A percentile compares a stretch with the other conserved stretches of the same genome.
These are phyloP conservation scores for Xenoacremonium recifei DNA, from an alignment of 2,329 filamentous ascomycete genomes.

Conservation along the genomic window DNA sequence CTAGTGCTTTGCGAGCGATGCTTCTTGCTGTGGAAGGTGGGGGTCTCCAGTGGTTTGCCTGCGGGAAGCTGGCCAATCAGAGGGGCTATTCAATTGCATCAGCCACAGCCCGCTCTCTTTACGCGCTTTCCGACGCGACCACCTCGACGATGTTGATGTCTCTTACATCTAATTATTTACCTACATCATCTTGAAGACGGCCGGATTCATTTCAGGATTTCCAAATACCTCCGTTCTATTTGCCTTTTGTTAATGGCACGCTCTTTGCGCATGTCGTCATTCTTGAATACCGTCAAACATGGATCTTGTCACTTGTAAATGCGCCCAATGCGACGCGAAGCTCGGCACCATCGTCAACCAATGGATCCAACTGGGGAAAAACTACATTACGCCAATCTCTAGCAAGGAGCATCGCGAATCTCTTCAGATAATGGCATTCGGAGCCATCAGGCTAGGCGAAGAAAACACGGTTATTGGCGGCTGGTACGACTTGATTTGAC, in stretches of 20 bases:
- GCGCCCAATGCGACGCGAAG: slow-evolving; percentile 29
- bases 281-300: slow-evolving; percentile 29
- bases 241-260: no score
- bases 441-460: slow-evolving; percentile 29
- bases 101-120: slow-evolving; percentile 4
- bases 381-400: slow-evolving; percentile 37
- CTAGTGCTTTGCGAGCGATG: no score
- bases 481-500: slow-evolving; percentile 27
- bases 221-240: no score
- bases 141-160: slow-evolving; percentile 1
- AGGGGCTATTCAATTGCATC: not conserved
- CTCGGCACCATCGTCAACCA: slow-evolving; percentile 34
- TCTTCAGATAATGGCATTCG: slow-evolving; percentile 21
- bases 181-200: no score
- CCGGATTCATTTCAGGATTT: no score
- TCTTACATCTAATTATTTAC: no score
- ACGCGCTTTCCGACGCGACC: slow-evolving; percentile 14
- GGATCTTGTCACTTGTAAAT: slow-evolving; percentile 35
- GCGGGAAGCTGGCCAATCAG: not conserved
- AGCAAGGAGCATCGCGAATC: slow-evolving; percentile 11
- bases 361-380: slow-evolving; percentile 40
- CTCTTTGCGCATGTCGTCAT: no score
- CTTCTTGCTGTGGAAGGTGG: no score
- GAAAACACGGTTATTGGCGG: slow-evolving; percentile 33
- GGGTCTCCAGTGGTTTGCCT: not conserved